These are phyloP conservation scores for Quambalaria eucalypti DNA, from an alignment of 1,284 basidiomycete genomes.

Conservation along the genomic window DNA sequence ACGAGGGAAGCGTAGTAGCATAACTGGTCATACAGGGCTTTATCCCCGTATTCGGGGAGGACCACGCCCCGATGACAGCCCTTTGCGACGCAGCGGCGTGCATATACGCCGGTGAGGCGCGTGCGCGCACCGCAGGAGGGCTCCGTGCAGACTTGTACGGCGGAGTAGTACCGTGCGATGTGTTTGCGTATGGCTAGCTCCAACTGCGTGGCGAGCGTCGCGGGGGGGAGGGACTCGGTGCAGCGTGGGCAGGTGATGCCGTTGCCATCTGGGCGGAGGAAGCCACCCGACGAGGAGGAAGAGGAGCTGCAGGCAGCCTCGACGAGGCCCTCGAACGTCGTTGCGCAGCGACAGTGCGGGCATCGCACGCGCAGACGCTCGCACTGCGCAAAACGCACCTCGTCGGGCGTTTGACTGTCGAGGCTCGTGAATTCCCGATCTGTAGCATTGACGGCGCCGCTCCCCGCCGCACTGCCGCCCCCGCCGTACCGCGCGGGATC, in stretches of 20 bases:
- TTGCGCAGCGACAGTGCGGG: slow-evolving; percentile 16
- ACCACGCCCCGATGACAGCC: slow-evolving; percentile 32
- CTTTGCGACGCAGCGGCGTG: slow-evolving; percentile 50
- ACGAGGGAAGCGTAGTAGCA: slow-evolving; percentile 37
- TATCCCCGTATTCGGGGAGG: slow-evolving; percentile 28
- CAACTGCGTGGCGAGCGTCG: slow-evolving; percentile 71
- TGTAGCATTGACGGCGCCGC: slow-evolving; percentile 50
- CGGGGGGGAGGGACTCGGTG: slow-evolving; percentile 52
- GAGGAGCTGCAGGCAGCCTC: not conserved
- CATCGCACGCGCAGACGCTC: slow-evolving; percentile 26
- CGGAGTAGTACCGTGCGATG: slow-evolving; percentile 77
- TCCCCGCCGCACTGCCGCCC: slow-evolving; percentile 30
- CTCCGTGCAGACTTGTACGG: slow-evolving; percentile 80
- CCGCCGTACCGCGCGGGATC: slow-evolving; percentile 68
- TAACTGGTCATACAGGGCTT: slow-evolving; percentile 42
- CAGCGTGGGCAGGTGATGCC: slow-evolving; percentile 58
- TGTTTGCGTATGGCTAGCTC: slow-evolving; percentile 71
- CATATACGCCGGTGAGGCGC: slow-evolving; percentile 86
- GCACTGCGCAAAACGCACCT: slow-evolving; percentile 58
- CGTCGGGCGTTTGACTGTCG: slow-evolving; percentile 81
- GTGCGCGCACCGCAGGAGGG: slow-evolving; percentile 71
- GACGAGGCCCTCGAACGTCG: slow-evolving; percentile 14
- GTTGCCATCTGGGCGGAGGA: slow-evolving; percentile 40
- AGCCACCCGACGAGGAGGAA: not conserved
- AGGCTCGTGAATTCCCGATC: slow-evolving; percentile 69